These are phyloP conservation scores for Salvia splendens DNA, from an alignment of 257 asterid species.

Conservation along the genomic window DNA sequence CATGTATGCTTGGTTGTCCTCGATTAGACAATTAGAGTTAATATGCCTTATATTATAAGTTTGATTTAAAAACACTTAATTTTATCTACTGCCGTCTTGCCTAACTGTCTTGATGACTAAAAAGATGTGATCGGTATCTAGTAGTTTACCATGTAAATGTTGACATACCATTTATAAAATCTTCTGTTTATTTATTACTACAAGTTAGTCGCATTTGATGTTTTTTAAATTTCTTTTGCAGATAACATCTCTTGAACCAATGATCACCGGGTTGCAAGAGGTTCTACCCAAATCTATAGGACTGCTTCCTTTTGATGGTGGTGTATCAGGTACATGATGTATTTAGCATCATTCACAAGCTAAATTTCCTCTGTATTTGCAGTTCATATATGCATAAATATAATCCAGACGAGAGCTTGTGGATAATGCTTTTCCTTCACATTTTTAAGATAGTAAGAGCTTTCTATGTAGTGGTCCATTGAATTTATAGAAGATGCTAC, in stretches of 20 bases:
- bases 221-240: conserved; percentile 39
- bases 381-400: neutral
- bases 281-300: conserved; percentile 94
- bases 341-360: conserved; percentile 16
- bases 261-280: conserved; percentile 84
- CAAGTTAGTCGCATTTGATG: conserved; percentile 6
- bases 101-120: conserved; percentile 8
- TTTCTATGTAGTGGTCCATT: neutral
- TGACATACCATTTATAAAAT: conserved; percentile 18
- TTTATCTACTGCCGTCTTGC: neutral
- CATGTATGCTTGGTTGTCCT: neutral
- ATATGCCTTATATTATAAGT: neutral
- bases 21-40: conserved; percentile 1
- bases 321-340: conserved; percentile 70
- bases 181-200: conserved; percentile 5
- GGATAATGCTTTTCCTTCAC: conserved; percentile 1
- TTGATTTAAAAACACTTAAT: conserved; percentile 7
- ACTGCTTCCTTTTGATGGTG: conserved; percentile 92
- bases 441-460: conserved; percentile 13
- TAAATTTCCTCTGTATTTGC: conserved; percentile 15
- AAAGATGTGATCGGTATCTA: neutral
- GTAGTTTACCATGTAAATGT: conserved; percentile 5
- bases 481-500: neutral
- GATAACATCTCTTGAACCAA: conserved; percentile 86
- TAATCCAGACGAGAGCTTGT: neutral